Evolutionary conservation across 2,329 filamentous ascomycete genomes (phyloP).

Genomic region (Annulohypoxylon truncatum): DNA sequence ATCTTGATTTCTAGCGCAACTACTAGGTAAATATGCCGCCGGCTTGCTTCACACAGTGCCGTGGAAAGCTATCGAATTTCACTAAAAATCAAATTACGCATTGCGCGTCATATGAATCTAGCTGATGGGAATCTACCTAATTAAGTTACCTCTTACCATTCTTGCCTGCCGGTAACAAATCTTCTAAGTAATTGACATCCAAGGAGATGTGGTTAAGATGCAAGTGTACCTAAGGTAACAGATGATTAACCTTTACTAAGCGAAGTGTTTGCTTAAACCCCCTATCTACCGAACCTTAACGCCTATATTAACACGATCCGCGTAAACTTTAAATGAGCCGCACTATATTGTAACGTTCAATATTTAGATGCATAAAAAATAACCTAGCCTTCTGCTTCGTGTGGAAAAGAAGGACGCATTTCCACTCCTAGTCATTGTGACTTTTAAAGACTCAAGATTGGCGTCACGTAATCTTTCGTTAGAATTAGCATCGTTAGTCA

Average conservation of each 20-base stretch:
- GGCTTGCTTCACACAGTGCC: not conserved
- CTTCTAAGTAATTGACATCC: too few relatives aligned
- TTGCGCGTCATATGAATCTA: not conserved
- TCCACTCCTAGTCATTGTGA: too few relatives aligned
- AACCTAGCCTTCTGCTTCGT: not conserved
- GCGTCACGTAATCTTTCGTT: too few relatives aligned
- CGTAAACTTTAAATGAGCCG: not conserved
- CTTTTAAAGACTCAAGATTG: too few relatives aligned
- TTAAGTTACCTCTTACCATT: too few relatives aligned
- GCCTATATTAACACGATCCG: not conserved
- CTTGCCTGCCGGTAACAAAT: too few relatives aligned
- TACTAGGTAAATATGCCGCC: not conserved
- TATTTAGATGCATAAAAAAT: not conserved
- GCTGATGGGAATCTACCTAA: too few relatives aligned
- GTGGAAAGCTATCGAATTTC: not conserved
- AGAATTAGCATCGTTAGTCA: too few relatives aligned
- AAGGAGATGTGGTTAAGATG: too few relatives aligned
- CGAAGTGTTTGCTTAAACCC: not conserved
- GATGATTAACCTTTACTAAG: not conserved
- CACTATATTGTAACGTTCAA: not conserved
- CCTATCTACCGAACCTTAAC: not conserved
- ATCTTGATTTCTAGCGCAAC: conserved; percentile 1
- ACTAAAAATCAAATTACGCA: not conserved
- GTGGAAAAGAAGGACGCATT: too few relatives aligned
- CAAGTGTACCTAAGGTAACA: not conserved